These are phyloP conservation scores for Botrytis fragariae DNA, from an alignment of 2,329 filamentous ascomycete species.

Conservation along the genomic window DNA sequence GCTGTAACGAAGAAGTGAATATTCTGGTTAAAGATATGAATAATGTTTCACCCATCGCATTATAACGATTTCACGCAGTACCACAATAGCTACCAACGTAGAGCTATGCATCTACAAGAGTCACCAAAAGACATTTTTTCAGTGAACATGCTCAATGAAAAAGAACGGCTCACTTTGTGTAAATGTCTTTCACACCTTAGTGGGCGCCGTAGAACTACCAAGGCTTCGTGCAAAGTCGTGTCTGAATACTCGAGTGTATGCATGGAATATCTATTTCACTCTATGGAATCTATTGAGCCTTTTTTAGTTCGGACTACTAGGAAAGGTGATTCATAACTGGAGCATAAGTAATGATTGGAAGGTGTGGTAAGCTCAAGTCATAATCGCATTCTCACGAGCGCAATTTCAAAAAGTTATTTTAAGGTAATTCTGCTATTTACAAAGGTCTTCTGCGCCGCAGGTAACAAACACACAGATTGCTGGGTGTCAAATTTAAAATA, in stretches of 20 bases:
- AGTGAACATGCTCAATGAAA: background rate
- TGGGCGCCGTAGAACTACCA: background rate
- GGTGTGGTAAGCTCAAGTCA: background rate
- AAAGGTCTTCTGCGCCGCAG: background rate
- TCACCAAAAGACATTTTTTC: background rate
- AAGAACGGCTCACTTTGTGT: background rate
- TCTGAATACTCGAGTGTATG: background rate
- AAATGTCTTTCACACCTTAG: too few relatives aligned
- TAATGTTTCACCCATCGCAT: background rate
- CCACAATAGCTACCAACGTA: background rate
- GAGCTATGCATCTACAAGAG: background rate
- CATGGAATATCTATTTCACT: background rate
- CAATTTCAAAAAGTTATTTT: background rate
- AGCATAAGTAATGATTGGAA: background rate
- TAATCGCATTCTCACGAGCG: background rate
- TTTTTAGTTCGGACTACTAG: background rate
- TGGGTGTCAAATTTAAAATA: background rate
- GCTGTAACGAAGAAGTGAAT: background rate
- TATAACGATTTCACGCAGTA: background rate
- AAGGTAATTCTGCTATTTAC: background rate
- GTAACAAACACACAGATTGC: background rate
- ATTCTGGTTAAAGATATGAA: background rate
- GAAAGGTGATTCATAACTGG: accelerated
- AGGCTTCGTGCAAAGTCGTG: background rate
- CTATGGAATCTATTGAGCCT: background rate